Base-by-base conservation (phyloP, 805 yeast species). In the Candida manassasensis region DNA sequence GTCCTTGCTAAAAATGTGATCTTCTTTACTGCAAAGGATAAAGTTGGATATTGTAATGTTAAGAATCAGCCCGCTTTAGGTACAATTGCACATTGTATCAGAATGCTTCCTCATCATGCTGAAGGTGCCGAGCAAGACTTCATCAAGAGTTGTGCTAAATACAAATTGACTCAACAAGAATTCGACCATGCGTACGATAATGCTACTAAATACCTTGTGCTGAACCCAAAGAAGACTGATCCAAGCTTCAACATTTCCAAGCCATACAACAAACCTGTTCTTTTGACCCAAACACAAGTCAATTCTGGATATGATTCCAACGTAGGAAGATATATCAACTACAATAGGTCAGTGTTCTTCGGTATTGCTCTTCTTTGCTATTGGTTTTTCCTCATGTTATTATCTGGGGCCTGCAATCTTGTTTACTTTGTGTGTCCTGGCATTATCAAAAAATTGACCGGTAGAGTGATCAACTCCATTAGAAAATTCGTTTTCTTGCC, bases 341-440 rank as follows among this genome's bases (percentile, higher is more conserved):
- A 48, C 38, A 56, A 75, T 73, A 24, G 63, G 65, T 27, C 16
- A 27, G n/a, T 15, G 30, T 14, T 10, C 13, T n/a, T 19, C 30
- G 14, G 9, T 15, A 27, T 11, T 14, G 8, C 16, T 15, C 25
- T n/a, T 9, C 10, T 12, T 4, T 13, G 26, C 33, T 4, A 21
- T 30, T 21, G 4, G n/a, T 4, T 16, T 30, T 18, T 19, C 13
- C 50, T 11, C 19, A 36, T 73, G 36, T 27, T 75, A 0, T 19
- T 67, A 17, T 63, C 73, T 3, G 64, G 66, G 2, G 15, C 72
- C 10, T 47, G 55, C 28, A 69, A 73, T 41, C 68, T 76, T 71
- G 21, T 54, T 4, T 46, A 52, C 24, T 49, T 57, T 29, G 39
- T 73, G 16, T 59, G 63, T 19, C 79, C 79, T 3, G 39, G 52